Evolutionary conservation across 228 moss, liverwort and hornwort species (phyloP).

Genomic region (Sphagnum fallax): DNA sequence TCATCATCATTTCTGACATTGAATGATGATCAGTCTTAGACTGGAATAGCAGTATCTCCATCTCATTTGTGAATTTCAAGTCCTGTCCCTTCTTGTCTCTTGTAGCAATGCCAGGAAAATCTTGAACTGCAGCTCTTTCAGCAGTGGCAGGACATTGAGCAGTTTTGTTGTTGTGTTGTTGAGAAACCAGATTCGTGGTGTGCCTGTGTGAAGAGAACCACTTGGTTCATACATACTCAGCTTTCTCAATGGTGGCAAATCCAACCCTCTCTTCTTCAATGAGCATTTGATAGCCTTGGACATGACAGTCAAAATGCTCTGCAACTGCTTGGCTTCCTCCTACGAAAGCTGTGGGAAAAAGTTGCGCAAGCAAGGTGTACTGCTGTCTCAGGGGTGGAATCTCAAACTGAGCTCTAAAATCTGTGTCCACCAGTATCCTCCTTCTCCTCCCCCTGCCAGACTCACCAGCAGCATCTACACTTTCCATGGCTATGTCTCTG

Average conservation of each 20-base stretch:
- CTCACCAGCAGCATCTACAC: not conserved
- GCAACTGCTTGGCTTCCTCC: slow-evolving; percentile 25
- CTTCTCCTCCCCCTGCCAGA: not conserved
- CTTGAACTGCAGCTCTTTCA: not conserved
- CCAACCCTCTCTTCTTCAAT: slow-evolving; percentile 36
- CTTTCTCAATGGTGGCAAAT: slow-evolving; percentile 46
- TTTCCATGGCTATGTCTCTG: slow-evolving; percentile 24
- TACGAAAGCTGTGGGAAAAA: slow-evolving; percentile 19
- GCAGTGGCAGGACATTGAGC: not conserved
- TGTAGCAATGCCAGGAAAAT: slow-evolving; percentile 48
- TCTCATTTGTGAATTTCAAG: slow-evolving; percentile 54
- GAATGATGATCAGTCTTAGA: slow-evolving; percentile 8
- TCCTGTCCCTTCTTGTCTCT: slow-evolving; percentile 47
- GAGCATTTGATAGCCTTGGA: slow-evolving; percentile 31
- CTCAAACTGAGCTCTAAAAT: slow-evolving; percentile 40
- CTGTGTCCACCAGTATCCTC: slow-evolving; percentile 28
- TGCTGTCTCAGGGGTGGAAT: slow-evolving; percentile 27
- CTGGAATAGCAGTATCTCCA: slow-evolving; percentile 40
- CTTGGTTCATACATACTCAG: slow-evolving; percentile 36
- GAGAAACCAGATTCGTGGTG: slow-evolving; percentile 23
- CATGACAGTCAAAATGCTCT: slow-evolving; percentile 31
- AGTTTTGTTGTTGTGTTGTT: not conserved
- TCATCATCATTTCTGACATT: slow-evolving; percentile 12
- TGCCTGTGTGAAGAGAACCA: slow-evolving; percentile 34
- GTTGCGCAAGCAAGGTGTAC: slow-evolving; percentile 16